Conservation (phyloP, 23 red algal species). For the Agarophyton chilense region DNA sequence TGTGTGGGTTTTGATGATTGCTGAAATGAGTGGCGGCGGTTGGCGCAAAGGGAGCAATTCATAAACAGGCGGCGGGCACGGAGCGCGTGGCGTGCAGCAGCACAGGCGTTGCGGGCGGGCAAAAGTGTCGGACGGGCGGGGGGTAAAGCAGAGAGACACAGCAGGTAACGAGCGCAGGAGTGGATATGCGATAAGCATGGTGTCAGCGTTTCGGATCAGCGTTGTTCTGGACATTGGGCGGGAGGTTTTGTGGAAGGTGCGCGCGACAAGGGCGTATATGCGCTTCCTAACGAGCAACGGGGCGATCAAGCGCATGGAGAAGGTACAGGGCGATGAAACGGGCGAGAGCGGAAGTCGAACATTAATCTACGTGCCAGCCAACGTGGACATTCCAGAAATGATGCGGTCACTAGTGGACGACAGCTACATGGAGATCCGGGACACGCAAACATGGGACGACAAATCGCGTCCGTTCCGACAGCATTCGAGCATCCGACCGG, state of each 20-base stretch:
- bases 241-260: conserved; percentile 47
- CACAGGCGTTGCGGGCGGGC: too few relatives aligned
- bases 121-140: too few relatives aligned
- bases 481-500: background rate
- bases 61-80: too few relatives aligned
- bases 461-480: conserved; percentile 12
- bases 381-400: conserved; percentile 34
- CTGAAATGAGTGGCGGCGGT: too few relatives aligned
- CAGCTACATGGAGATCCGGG: conserved; percentile 27
- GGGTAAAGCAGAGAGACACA: too few relatives aligned
- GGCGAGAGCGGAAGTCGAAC: background rate
- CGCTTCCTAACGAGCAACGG: background rate
- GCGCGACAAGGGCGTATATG: conserved; percentile 28
- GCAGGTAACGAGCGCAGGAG: too few relatives aligned
- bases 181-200: conserved; percentile 5
- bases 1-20: too few relatives aligned
- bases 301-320: conserved; percentile 55
- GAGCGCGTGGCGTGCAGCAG: too few relatives aligned
- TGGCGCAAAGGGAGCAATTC: too few relatives aligned
- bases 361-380: conserved; percentile 43
- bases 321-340: background rate
- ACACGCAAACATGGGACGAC: conserved; percentile 60
- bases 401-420: conserved; percentile 19
- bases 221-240: conserved; percentile 18
- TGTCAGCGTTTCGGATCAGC: conserved; percentile 29